Evolutionary conservation across 495 filamentous ascomycete species (phyloP).

Genomic region (Podospora australis): DNA sequence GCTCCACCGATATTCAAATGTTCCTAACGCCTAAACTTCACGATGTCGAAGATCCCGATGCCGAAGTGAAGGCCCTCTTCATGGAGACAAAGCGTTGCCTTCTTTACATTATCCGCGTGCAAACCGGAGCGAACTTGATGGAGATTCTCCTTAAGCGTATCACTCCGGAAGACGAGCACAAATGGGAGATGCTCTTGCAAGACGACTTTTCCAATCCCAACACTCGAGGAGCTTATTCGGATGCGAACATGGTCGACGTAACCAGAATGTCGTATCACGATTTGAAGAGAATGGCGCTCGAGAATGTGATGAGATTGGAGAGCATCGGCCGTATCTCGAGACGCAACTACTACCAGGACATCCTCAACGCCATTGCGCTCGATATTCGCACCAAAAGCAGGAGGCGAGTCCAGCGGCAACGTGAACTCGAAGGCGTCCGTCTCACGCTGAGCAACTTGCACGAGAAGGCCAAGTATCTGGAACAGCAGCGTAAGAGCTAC

Average conservation of each 20-base stretch:
- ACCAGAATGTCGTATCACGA: slow-evolving; percentile 85
- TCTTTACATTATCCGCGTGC: slow-evolving; percentile 94
- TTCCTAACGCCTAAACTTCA: slow-evolving; percentile 88
- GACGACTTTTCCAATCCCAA: slow-evolving; percentile 72
- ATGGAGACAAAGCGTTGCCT: slow-evolving; percentile 98
- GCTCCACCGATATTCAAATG: slow-evolving; percentile 84
- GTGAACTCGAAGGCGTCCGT: slow-evolving; percentile 83
- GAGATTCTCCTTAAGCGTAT: slow-evolving; percentile 93
- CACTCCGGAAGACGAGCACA: slow-evolving; percentile 75
- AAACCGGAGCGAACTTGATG: slow-evolving; percentile 84
- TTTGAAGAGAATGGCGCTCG: slow-evolving; percentile 84
- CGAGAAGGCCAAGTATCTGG: slow-evolving; percentile 87
- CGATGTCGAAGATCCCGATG: slow-evolving; percentile 87
- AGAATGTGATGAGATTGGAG: slow-evolving; percentile 89
- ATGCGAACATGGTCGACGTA: slow-evolving; percentile 82
- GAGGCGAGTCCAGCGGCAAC: slow-evolving; percentile 78
- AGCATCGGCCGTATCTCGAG: slow-evolving; percentile 76
- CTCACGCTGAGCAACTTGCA: slow-evolving; percentile 77
- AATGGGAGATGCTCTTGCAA: slow-evolving; percentile 75
- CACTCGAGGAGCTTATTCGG: slow-evolving; percentile 80
- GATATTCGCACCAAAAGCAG: slow-evolving; percentile 97
- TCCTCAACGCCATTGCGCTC: slow-evolving; percentile 90
- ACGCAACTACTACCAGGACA: slow-evolving; percentile 91
- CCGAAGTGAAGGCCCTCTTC: slow-evolving; percentile 82
- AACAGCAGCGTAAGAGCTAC: slow-evolving; percentile 92